Evolutionary conservation across 225 moss, liverwort and hornwort genomes (phyloP).

Genomic region (Climacium dendroides): DNA sequence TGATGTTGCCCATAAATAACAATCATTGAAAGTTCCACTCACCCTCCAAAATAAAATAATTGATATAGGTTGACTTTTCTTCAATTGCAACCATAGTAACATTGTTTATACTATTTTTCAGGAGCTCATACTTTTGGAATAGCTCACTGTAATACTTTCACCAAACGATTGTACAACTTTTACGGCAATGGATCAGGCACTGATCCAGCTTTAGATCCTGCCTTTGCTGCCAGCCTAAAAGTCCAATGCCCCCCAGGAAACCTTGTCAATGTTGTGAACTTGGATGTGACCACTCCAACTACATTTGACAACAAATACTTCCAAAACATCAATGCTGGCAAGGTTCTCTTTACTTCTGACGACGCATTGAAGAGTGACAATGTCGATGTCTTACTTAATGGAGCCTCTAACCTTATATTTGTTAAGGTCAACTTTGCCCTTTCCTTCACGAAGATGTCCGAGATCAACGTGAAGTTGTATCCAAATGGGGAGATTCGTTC

Average conservation of each 20-base stretch:
- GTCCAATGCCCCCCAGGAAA: neutral
- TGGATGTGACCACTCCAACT: neutral
- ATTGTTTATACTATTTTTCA: neutral
- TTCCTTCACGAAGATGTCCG: neutral
- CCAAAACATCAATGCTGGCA: neutral
- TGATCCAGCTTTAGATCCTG: neutral
- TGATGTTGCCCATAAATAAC: rapidly evolving
- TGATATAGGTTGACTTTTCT: neutral
- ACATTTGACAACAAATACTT: neutral
- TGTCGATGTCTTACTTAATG: rapidly evolving
- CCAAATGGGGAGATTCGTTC: neutral
- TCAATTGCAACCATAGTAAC: neutral
- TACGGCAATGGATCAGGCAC: neutral
- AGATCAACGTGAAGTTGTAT: neutral
- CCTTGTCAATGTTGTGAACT: neutral
- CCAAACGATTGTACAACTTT: constrained; percentile 23
- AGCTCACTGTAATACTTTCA: neutral
- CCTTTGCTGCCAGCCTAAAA: neutral
- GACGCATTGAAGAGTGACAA: neutral
- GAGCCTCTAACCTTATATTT: rapidly evolving
- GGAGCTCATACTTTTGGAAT: constrained; percentile 41
- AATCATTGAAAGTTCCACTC: neutral
- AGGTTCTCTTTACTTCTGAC: neutral
- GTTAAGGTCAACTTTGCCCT: rapidly evolving
- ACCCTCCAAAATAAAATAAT: neutral